Evolutionary conservation across 1,284 basidiomycete genomes (phyloP).

Genomic region (Trametes versicolor): DNA sequence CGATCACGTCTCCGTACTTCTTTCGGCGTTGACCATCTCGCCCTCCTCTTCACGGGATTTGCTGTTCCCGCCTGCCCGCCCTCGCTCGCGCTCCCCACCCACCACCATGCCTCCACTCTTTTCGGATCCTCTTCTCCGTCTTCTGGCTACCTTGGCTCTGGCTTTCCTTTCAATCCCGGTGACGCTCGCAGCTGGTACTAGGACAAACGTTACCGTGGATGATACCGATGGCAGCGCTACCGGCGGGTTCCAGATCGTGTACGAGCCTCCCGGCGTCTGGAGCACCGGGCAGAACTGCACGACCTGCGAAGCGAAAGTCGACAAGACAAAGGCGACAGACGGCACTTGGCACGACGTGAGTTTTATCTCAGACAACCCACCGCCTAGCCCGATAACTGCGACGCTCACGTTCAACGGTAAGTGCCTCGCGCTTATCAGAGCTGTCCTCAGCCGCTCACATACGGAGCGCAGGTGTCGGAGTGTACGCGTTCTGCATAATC

Average conservation of each 20-base stretch:
- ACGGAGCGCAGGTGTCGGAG: constrained; percentile 38
- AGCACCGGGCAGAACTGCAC: constrained; percentile 37
- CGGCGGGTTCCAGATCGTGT: constrained; percentile 34
- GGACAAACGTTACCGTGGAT: constrained; percentile 37
- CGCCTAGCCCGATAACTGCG: constrained; percentile 32
- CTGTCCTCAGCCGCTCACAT: background rate
- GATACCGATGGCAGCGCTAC: constrained; percentile 49
- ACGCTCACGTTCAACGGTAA: constrained; percentile 39
- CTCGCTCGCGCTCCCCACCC: too few species aligned
- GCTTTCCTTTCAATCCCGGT: too few species aligned
- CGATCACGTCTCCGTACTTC: too few species aligned
- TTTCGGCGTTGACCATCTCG: too few species aligned
- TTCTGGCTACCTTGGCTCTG: too few species aligned
- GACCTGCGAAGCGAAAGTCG: constrained; percentile 38
- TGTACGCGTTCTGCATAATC: constrained; percentile 46
- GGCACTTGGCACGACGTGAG: constrained; percentile 35
- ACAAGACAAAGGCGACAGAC: constrained; percentile 28
- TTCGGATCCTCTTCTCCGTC: too few species aligned
- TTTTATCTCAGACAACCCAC: constrained; percentile 34
- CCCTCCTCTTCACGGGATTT: too few species aligned
- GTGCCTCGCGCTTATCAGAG: background rate
- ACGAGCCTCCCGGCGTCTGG: constrained; percentile 39
- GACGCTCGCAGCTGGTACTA: too few species aligned
- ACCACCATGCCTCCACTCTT: too few species aligned
- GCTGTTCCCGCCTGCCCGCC: too few species aligned